These are phyloP conservation scores for Hanseniaspora lachancei DNA, from an alignment of 805 yeast genomes.

Conservation along the genomic window DNA sequence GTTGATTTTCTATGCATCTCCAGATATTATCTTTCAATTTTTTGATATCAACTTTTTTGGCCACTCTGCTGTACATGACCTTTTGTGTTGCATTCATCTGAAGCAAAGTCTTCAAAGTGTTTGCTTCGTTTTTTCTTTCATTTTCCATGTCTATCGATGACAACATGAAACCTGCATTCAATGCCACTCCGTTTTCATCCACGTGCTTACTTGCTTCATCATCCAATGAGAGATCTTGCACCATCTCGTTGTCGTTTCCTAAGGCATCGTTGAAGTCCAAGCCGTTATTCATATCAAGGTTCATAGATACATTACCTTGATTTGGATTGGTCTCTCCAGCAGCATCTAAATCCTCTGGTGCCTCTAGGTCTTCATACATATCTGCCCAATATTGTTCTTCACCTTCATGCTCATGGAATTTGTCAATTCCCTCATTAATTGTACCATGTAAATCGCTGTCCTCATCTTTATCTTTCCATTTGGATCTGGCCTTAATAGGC, in stretches of 20 bases:
- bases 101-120: conserved; percentile 2
- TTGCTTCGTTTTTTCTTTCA: conserved; percentile 4
- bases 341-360: conserved; percentile 24
- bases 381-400: conserved; percentile 67
- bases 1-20: conserved; percentile 45
- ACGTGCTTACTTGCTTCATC: too few species aligned
- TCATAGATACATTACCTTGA: conserved; percentile 16
- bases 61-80: conserved; percentile 52
- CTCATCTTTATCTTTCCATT: background rate
- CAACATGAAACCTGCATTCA: conserved; percentile 20
- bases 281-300: conserved; percentile 25
- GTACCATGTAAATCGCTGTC: background rate
- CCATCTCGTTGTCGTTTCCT: conserved; percentile 20
- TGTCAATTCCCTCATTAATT: background rate
- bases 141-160: conserved; percentile 27
- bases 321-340: conserved; percentile 23
- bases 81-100: conserved; percentile 19
- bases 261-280: conserved; percentile 28
- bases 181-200: conserved; percentile 22
- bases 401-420: conserved; percentile 27
- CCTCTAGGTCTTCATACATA: conserved; percentile 36
- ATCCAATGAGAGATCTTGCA: background rate
- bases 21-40: conserved; percentile 63
- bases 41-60: conserved; percentile 69
- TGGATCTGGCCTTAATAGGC: background rate